Base-by-base conservation (phyloP, 805 yeast genomes). In the Kazachstania kunashirensis region DNA sequence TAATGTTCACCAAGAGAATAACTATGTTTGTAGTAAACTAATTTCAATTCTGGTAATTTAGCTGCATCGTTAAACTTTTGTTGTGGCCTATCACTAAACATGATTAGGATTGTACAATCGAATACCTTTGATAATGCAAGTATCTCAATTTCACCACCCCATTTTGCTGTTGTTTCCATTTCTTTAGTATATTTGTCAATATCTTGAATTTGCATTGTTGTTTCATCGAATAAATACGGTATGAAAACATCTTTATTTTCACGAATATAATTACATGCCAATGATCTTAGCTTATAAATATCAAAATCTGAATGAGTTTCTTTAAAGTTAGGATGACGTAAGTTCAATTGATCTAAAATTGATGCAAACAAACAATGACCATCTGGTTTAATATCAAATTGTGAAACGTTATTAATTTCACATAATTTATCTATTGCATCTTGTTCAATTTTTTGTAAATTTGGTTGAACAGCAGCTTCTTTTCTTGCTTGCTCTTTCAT, bases 101-200 rank as follows among this genome's bases (percentile, higher is more conserved):
- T 66, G 9, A 89, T 78, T 33, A 77, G 67, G n/a, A 89, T 74
- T 0, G 86, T 83, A 46, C 83, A 76, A 41, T 78, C 67, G 48
- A 68, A 82, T n/a, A 73, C 74, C 41, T 75, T 69, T 1, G 94
- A 70, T 28, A 88, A 65, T 0, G 96, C 96, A 52, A 84, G 58
- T 14, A 89, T 77, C 63, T 89, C 98, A 65, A 85, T 66, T 49
- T 92, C 96, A 7, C 95, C 92, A 18, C 98, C 98, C 98, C 98
- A 89, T 67, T 83, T 73, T 0, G 94, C 77, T 0, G 95, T 84
- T n/a, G 57, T 65, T 41, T 72, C 81, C 40, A 89, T 67, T 43
- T 77, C 79, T 3, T 65, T 57, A 3, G 84, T 71, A 55, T 92
- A 92, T 16, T 73, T 73, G 26, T 72, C 78, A 20, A 88, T 59